Base-by-base conservation (phyloP, 2,329 filamentous ascomycete genomes). In the Sporothrix sp. region DNA sequence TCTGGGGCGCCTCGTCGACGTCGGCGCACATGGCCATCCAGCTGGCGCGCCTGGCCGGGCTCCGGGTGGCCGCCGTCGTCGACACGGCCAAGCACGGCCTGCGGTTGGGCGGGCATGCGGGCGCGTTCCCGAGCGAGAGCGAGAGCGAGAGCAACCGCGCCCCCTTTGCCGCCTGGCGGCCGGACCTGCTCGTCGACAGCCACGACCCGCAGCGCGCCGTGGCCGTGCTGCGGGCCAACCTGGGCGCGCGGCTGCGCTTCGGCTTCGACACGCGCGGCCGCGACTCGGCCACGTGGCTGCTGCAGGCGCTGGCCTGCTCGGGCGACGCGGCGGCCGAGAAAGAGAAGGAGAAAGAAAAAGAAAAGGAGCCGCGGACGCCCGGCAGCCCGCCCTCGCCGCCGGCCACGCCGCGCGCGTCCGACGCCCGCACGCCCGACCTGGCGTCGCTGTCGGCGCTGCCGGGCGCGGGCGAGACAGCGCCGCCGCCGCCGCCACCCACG, bases 1-100 rank as follows among this genome's bases (percentile, higher is more conserved):
- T 89, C 42, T 89, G 85, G 84, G 85, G 85, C 51, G 85, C 72
- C 2, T 87, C 82, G 1, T 84, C 82, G 1, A 86, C 82, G 0
- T 85, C 81, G 1, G 85, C 83, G 0, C 76, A 81, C 55, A 69
- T 85, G 7, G 71, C 77, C 0, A 72, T 83, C 3, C 85, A 89
- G 59, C 71, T 89, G 1, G 84, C 84, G 0, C 79, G 81, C 36
- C 68, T 85, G 0, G 77, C 74, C 0, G 83, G 84, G 0, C 64
- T 89, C 0, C 76, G 71, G 25, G 81, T 86, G 1, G 76, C 84
- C 23, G 75, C 77, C 2, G 72, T 88, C 0, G 79, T 83, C 1
- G 84, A 89, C 58, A 73, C 76, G 4, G 80, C 76, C 2, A 80
- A 80, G 52, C 83, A 87, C 55, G 84, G 83, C 0, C 64, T 74